Evolutionary conservation across 2,329 filamentous ascomycete species (phyloP).

Genomic region (Xylariaceae sp.): DNA sequence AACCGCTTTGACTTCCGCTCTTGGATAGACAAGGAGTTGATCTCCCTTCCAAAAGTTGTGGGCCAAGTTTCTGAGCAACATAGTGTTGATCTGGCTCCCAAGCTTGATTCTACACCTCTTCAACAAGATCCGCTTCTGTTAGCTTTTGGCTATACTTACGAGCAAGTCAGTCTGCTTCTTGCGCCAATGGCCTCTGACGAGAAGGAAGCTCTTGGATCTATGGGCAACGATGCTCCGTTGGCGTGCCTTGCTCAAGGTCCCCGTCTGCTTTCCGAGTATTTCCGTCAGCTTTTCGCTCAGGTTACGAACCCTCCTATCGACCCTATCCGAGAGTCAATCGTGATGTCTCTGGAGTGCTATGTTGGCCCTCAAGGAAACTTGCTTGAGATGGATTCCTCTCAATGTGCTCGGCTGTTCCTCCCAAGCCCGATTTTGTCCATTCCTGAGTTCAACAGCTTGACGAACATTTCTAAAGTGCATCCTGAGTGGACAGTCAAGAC

Average conservation of each 20-base stretch:
- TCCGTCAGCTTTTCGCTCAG: conserved; percentile 96
- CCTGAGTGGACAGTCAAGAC: conserved; percentile 85
- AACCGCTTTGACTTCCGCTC: conserved; percentile 84
- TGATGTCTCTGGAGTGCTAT: conserved; percentile 97
- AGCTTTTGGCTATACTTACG: conserved; percentile 92
- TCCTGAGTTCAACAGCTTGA: conserved; percentile 87
- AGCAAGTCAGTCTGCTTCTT: conserved; percentile 90
- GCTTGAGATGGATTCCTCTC: conserved; percentile 88
- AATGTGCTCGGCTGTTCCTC: conserved; percentile 84
- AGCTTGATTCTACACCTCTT: conserved; percentile 72
- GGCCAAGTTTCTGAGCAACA: conserved; percentile 65
- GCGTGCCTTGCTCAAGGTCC: conserved; percentile 91
- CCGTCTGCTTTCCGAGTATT: conserved; percentile 92
- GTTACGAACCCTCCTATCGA: conserved; percentile 98
- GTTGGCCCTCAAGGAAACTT: conserved; percentile 95
- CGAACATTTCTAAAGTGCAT: conserved; percentile 75
- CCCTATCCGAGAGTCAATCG: conserved; percentile 94
- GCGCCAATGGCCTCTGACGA: conserved; percentile 97
- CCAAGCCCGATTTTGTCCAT: conserved; percentile 90
- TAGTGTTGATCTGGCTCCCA: conserved; percentile 66
- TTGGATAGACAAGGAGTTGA: conserved; percentile 86
- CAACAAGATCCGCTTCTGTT: conserved; percentile 85
- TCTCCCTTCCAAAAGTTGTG: conserved; percentile 79
- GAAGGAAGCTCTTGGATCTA: conserved; percentile 95
- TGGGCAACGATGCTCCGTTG: conserved; percentile 95